A percentile compares a stretch with the other conserved stretches of the same genome.
These are phyloP conservation scores for Sporormia fimetaria DNA, from an alignment of 495 filamentous ascomycete species.

Conservation along the genomic window DNA sequence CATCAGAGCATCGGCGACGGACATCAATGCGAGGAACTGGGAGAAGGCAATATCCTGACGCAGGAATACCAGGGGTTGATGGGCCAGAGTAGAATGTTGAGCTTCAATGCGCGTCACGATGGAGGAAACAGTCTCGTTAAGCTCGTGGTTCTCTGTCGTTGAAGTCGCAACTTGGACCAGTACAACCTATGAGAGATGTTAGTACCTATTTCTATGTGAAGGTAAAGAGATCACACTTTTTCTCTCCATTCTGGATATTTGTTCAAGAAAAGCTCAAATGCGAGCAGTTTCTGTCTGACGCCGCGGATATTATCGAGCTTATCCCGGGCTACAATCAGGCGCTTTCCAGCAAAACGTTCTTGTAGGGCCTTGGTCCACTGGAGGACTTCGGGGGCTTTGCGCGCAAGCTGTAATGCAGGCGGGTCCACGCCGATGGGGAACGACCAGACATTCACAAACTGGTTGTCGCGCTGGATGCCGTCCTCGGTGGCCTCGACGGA, in stretches of 20 bases:
- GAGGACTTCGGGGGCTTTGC: constrained; percentile 59
- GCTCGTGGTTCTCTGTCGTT: constrained; percentile 71
- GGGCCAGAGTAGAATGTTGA: constrained; percentile 70
- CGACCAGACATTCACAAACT: constrained; percentile 74
- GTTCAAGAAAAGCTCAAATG: constrained; percentile 88
- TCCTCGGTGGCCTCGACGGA: constrained; percentile 76
- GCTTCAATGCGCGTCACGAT: constrained; percentile 91
- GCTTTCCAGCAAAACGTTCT: constrained; percentile 71
- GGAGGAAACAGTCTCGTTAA: constrained; percentile 76
- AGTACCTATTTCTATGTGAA: constrained; percentile 1
- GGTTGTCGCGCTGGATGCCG: constrained; percentile 81
- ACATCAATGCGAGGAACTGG: constrained; percentile 80
- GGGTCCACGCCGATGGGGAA: constrained; percentile 77
- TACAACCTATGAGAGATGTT: constrained; percentile 43
- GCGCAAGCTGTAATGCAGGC: constrained; percentile 55
- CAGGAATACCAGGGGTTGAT: constrained; percentile 85
- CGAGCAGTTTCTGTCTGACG: constrained; percentile 80
- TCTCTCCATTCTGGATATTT: constrained; percentile 81
- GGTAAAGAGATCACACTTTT: constrained; percentile 38
- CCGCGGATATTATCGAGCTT: constrained; percentile 87
- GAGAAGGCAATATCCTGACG: constrained; percentile 86
- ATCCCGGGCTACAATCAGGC: constrained; percentile 79
- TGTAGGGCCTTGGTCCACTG: constrained; percentile 68
- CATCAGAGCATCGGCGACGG: constrained; percentile 80
- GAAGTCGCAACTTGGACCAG: constrained; percentile 89